Evolutionary conservation across 176 grass and related monocot genomes (phyloP).

Genomic region (Zoysia pacifica): DNA sequence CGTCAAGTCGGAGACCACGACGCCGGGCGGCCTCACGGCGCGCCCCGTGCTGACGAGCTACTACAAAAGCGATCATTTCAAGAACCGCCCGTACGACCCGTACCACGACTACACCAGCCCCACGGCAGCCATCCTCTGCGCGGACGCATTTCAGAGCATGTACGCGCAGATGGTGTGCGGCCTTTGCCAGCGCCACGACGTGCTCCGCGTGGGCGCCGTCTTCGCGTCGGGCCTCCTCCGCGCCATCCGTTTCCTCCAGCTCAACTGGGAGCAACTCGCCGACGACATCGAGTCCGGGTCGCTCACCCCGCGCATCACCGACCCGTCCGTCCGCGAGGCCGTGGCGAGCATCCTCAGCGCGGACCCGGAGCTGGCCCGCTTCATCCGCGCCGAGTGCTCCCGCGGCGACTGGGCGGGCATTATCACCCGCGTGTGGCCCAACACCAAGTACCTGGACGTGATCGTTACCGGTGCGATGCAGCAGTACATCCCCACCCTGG

Average conservation of each 20-base stretch:
- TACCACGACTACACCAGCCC: conserved; percentile 66
- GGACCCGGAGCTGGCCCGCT: conserved; percentile 52
- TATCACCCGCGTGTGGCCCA: conserved; percentile 62
- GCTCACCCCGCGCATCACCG: conserved; percentile 38
- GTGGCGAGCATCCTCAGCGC: conserved; percentile 45
- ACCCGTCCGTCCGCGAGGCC: conserved; percentile 48
- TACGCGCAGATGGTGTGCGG: conserved; percentile 74
- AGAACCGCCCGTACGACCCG: conserved; percentile 62
- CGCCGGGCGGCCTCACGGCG: conserved; percentile 56
- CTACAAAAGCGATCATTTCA: conserved; percentile 78
- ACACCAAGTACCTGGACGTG: conserved; percentile 72
- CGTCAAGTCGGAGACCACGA: conserved; percentile 78
- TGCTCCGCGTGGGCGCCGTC: conserved; percentile 69
- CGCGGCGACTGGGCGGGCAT: conserved; percentile 63
- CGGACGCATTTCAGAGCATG: conserved; percentile 74
- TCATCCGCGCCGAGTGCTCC: conserved; percentile 58
- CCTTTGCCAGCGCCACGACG: conserved; percentile 55
- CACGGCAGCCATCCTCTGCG: conserved; percentile 59
- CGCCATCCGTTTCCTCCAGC: conserved; percentile 66
- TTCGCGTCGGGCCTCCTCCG: conserved; percentile 71
- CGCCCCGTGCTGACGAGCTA: conserved; percentile 64
- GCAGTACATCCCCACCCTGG: conserved; percentile 75
- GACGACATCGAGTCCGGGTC: conserved; percentile 45
- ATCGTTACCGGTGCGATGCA: conserved; percentile 75
- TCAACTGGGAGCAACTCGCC: conserved; percentile 58